Percentiles rank a stretch among this genome's conserved stretches.
These are phyloP conservation scores for Botrytis fragariae DNA, from an alignment of 2,329 filamentous ascomycete genomes.

Conservation along the genomic window DNA sequence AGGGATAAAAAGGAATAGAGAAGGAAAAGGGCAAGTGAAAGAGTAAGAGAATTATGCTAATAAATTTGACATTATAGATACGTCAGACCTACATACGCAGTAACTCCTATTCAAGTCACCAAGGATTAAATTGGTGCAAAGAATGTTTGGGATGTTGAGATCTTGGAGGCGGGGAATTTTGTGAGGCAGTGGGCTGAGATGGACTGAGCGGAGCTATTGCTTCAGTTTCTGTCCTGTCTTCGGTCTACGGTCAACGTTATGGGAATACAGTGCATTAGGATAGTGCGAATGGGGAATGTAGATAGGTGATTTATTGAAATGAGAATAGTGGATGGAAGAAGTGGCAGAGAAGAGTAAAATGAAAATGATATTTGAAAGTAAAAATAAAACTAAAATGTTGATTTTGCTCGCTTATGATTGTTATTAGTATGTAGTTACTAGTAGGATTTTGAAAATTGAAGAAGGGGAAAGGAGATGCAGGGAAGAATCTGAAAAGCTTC, in stretches of 20 bases:
- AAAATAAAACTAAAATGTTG: background rate
- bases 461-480: background rate
- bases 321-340: background rate
- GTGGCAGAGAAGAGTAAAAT: background rate
- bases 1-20: background rate
- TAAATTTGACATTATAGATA: conserved; percentile 51
- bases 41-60: conserved; percentile 16
- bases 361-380: background rate
- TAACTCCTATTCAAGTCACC: conserved; percentile 53
- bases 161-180: background rate
- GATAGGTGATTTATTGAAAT: background rate
- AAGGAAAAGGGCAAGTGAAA: too few relatives aligned
- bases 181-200: background rate
- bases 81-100: conserved; percentile 75
- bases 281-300: background rate
- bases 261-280: background rate
- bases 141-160: background rate
- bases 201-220: background rate
- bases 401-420: background rate
- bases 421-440: background rate
- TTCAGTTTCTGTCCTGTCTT: background rate
- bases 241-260: background rate
- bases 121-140: conserved; percentile 25
- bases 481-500: background rate
- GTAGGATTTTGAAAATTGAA: background rate